These are phyloP conservation scores for Chalaropsis thielavioides DNA, from an alignment of 2,329 filamentous ascomycete species.

Conservation along the genomic window DNA sequence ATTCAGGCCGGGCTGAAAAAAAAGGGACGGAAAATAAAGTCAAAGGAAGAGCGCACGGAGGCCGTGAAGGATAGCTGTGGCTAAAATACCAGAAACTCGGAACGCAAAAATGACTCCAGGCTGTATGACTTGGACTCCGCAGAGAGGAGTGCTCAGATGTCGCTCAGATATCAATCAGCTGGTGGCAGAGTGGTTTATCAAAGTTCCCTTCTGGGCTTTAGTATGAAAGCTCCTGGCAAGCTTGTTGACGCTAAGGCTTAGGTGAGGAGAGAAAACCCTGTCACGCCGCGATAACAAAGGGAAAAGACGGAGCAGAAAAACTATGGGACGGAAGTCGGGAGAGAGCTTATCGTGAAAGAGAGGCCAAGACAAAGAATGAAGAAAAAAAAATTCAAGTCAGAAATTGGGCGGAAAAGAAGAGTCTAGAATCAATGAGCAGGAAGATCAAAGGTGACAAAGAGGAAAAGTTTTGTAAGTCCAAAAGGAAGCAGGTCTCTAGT, in stretches of 20 bases:
- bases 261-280: neutral
- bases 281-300: slow-evolving; percentile 3
- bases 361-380: neutral
- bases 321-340: neutral
- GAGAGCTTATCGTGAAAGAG: neutral
- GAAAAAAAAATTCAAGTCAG: neutral
- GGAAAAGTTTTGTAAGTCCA: neutral
- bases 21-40: neutral
- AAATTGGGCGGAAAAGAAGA: neutral
- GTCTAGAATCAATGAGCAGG: neutral
- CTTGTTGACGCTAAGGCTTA: slow-evolving; percentile 4
- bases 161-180: neutral
- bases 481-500: neutral
- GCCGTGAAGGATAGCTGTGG: neutral
- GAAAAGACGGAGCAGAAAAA: slow-evolving; percentile 2
- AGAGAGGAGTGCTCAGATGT: neutral
- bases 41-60: slow-evolving; percentile 1
- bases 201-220: neutral
- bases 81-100: neutral
- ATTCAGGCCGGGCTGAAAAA: slow-evolving; percentile 17
- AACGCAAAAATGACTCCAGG: neutral
- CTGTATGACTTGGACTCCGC: neutral
- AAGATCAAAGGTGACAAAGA: neutral
- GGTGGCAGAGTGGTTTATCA: neutral
- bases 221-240: neutral